These are phyloP conservation scores for Diplodia sapinea DNA, from an alignment of 2,329 filamentous ascomycete genomes.

Conservation along the genomic window DNA sequence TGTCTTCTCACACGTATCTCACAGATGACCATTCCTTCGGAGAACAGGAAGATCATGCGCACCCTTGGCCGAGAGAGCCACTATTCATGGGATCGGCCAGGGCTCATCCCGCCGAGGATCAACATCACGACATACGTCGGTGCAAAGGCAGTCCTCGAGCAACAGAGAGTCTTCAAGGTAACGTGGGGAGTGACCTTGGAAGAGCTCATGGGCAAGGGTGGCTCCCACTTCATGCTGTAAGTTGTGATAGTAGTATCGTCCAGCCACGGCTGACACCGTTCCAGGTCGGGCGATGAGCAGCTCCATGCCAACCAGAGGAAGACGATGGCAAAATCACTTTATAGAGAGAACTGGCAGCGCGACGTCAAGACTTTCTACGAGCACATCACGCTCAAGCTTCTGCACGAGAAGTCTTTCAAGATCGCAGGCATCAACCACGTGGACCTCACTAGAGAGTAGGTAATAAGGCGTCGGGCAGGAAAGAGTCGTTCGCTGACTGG, in stretches of 20 bases:
- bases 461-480: not conserved
- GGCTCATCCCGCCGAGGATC: constrained; percentile 55
- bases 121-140: constrained; percentile 65
- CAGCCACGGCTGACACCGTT: not conserved
- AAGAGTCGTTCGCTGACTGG: not conserved
- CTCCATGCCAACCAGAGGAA: constrained; percentile 41
- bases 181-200: constrained; percentile 67
- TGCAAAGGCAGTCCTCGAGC: constrained; percentile 64
- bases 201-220: constrained; percentile 63
- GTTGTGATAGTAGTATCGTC: constrained; percentile 23
- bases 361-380: constrained; percentile 72
- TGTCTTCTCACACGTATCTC: not conserved
- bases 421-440: constrained; percentile 66
- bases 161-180: constrained; percentile 64
- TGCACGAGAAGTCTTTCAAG: constrained; percentile 67
- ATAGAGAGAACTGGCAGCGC: constrained; percentile 65
- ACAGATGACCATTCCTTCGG: constrained; percentile 66
- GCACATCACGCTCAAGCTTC: constrained; percentile 63
- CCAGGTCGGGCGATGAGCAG: constrained; percentile 40
- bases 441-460: constrained; percentile 65
- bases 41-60: constrained; percentile 72
- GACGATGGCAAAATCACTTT: constrained; percentile 57
- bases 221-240: constrained; percentile 61
- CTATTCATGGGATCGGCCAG: constrained; percentile 70
- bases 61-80: constrained; percentile 66